These are phyloP conservation scores for Mrakia blollopis DNA, from an alignment of 768 basidiomycete species.

Conservation along the genomic window DNA sequence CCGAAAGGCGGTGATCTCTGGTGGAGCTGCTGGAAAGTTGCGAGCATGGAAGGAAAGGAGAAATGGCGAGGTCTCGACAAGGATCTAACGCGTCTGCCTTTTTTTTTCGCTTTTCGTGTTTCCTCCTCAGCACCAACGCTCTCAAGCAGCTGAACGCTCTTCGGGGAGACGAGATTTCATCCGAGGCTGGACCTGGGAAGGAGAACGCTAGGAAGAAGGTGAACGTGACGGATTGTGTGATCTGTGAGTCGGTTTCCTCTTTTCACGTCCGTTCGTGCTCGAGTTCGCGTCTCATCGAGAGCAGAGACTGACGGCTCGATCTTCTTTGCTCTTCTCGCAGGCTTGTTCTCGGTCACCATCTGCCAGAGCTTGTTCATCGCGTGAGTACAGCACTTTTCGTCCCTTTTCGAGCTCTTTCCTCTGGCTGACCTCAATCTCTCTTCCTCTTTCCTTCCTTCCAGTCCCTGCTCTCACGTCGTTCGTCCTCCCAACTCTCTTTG, in stretches of 20 bases:
- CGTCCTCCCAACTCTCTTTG: background rate
- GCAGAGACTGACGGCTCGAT: background rate
- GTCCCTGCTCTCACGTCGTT: constrained; percentile 80
- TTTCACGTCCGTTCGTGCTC: background rate
- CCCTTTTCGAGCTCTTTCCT: background rate
- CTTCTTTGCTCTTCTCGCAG: constrained; percentile 38
- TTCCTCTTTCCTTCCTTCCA: constrained; percentile 2
- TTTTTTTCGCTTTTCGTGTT: background rate
- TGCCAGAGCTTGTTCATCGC: constrained; percentile 96
- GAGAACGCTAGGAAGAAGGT: constrained; percentile 40
- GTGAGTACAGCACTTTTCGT: constrained; percentile 32
- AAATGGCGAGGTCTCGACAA: background rate
- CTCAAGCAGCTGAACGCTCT: constrained; percentile 66
- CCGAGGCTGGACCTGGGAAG: background rate
- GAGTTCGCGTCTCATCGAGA: no score
- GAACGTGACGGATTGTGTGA: constrained; percentile 71
- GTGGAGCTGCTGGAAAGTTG: background rate
- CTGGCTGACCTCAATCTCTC: background rate
- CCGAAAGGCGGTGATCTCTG: no score
- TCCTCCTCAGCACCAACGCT: constrained; percentile 50
- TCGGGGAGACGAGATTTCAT: constrained; percentile 38
- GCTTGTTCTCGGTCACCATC: constrained; percentile 81
- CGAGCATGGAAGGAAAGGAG: background rate
- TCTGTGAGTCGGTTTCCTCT: constrained; percentile 58
- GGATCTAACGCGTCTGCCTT: background rate